Evolutionary conservation across 2,329 filamentous ascomycete species (phyloP).

Genomic region (Aureobasidium leucospermi): DNA sequence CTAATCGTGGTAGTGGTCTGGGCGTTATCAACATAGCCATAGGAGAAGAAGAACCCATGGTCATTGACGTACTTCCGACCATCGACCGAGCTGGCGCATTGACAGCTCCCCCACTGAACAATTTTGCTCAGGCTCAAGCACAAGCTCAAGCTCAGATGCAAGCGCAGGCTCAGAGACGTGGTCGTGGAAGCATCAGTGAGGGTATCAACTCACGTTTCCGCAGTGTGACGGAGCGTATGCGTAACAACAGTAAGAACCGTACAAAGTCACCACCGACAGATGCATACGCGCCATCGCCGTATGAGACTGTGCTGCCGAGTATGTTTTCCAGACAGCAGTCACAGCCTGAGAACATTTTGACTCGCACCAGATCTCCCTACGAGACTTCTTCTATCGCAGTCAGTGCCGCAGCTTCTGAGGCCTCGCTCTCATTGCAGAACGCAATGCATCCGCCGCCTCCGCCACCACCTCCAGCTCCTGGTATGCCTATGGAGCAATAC

Average conservation of each 20-base stretch:
- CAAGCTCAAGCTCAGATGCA: constrained; percentile 20
- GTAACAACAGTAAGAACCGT: constrained; percentile 48
- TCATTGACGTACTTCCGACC: constrained; percentile 17
- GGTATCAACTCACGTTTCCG: constrained; percentile 49
- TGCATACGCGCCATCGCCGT: constrained; percentile 29
- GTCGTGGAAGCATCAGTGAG: constrained; percentile 51
- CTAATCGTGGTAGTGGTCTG: constrained; percentile 16
- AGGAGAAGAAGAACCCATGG: constrained; percentile 29
- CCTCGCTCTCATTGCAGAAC: constrained; percentile 26
- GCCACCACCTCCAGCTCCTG: constrained; percentile 8
- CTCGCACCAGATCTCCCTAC: constrained; percentile 5
- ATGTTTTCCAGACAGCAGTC: constrained; percentile 16
- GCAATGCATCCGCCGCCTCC: constrained; percentile 19
- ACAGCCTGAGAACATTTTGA: background rate
- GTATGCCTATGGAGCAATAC: constrained; percentile 14
- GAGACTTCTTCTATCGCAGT: background rate
- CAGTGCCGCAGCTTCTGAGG: constrained; percentile 19
- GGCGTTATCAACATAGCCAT: constrained; percentile 40
- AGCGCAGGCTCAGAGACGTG: constrained; percentile 42
- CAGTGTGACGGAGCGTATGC: constrained; percentile 52
- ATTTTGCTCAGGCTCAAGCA: constrained; percentile 17
- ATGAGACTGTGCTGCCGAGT: constrained; percentile 35
- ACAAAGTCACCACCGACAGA: constrained; percentile 39
- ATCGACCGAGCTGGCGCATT: constrained; percentile 22
- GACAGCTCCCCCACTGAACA: constrained; percentile 25